A percentile compares a stretch with the other conserved stretches of the same genome.
phyloP scores from a whole-genome alignment of 2,329 filamentous ascomycete genomes.

The Trichoderma sp. region DNA sequence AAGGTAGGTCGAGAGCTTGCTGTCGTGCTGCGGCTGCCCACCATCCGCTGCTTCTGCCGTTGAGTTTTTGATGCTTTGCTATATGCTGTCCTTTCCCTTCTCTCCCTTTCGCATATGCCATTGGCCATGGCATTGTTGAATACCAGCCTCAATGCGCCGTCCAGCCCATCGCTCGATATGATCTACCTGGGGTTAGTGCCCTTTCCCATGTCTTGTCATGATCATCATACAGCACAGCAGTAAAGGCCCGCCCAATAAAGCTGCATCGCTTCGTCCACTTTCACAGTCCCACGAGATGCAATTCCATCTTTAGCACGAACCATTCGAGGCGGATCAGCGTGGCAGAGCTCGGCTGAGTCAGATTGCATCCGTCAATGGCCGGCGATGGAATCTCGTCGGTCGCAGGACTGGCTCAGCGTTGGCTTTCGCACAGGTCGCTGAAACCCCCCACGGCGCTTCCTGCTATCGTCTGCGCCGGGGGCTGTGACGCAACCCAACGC shows the following conservation, averaged over 20 bases:
- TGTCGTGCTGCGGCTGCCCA: slow-evolving; percentile 2
- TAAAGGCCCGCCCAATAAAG: slow-evolving; percentile 8
- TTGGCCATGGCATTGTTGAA: background rate
- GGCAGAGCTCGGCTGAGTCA: slow-evolving; percentile 6
- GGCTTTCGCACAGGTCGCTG: background rate
- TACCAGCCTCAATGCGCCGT: slow-evolving; percentile 4
- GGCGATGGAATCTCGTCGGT: background rate
- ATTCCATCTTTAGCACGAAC: background rate
- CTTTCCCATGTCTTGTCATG: background rate
- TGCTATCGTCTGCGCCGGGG: background rate
- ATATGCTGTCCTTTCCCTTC: background rate
- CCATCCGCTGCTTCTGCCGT: background rate
- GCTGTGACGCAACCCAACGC: slow-evolving; percentile 14
- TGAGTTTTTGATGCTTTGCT: background rate
- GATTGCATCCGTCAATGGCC: slow-evolving; percentile 3
- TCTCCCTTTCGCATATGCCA: background rate
- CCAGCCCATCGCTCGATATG: background rate
- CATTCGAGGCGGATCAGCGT: background rate
- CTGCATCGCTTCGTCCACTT: background rate
- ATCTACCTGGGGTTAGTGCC: slow-evolving; percentile 12
- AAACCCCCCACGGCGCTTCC: slow-evolving; percentile 9
- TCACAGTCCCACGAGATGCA: slow-evolving; percentile 1
- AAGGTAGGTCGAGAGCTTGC: slow-evolving; percentile 65
- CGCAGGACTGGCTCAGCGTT: background rate
- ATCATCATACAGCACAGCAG: background rate